phyloP scores from a whole-genome alignment of 129 eudicot species.

The Glebionis coronaria region DNA sequence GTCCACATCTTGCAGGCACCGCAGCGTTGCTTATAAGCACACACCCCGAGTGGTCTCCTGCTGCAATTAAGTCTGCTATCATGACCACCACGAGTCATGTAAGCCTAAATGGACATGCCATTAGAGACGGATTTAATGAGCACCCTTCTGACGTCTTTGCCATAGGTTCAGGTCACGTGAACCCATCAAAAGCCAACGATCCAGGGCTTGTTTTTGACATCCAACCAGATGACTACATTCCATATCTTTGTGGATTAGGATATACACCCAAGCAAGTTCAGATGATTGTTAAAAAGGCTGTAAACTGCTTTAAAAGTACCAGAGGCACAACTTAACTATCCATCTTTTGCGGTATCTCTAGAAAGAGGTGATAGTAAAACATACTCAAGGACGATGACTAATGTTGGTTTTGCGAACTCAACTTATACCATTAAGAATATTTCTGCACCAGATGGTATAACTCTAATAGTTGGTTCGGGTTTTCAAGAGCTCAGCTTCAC shows the following conservation, averaged over 20 bases:
- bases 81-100: slow-evolving; percentile 49
- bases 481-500: slow-evolving; percentile 31
- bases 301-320: slow-evolving; percentile 36
- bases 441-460: slow-evolving; percentile 26
- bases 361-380: slow-evolving; percentile 8
- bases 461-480: slow-evolving; percentile 26
- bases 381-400: slow-evolving; percentile 46
- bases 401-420: slow-evolving; percentile 42
- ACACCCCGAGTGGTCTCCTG: slow-evolving; percentile 73
- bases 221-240: slow-evolving; percentile 34
- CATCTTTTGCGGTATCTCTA: slow-evolving; percentile 44
- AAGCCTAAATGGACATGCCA: slow-evolving; percentile 27
- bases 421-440: slow-evolving; percentile 24
- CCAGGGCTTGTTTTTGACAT: slow-evolving; percentile 65
- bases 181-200: slow-evolving; percentile 46
- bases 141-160: slow-evolving; percentile 41
- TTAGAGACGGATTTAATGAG: slow-evolving; percentile 28
- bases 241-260: slow-evolving; percentile 33
- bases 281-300: slow-evolving; percentile 8
- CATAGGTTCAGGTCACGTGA: slow-evolving; percentile 57
- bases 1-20: slow-evolving; percentile 60
- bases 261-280: slow-evolving; percentile 32
- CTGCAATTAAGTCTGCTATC: slow-evolving; percentile 63
- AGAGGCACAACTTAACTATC: slow-evolving; percentile 59
- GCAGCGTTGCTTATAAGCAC: slow-evolving; percentile 59